These are phyloP conservation scores for Stropharia rugosoannulata DNA, from an alignment of 768 basidiomycete genomes.

Conservation along the genomic window DNA sequence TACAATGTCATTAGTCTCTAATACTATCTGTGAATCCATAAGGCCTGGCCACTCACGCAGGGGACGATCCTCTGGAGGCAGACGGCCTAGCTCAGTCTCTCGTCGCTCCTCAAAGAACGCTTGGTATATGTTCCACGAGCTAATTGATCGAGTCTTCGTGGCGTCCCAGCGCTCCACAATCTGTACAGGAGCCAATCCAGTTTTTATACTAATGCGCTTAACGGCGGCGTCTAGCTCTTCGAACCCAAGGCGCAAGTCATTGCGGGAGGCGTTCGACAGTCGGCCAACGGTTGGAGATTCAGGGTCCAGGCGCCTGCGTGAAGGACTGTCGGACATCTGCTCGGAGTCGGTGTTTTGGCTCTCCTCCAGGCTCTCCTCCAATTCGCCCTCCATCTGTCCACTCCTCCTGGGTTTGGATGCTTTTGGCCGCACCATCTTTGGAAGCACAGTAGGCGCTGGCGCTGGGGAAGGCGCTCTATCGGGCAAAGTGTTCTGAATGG, in stretches of 20 bases:
- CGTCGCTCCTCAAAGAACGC: neutral
- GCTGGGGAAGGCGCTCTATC: too few species aligned
- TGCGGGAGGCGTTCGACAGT: neutral
- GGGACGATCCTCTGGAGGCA: neutral
- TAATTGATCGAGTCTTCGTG: neutral
- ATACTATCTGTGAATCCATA: neutral
- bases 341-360: neutral
- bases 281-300: slow-evolving; percentile 5
- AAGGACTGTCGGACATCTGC: neutral
- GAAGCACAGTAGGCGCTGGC: too few species aligned
- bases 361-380: too few species aligned
- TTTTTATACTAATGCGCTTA: neutral
- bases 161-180: slow-evolving; percentile 7
- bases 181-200: neutral
- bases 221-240: neutral
- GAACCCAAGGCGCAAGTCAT: neutral
- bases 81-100: neutral
- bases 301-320: too few species aligned
- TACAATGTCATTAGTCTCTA: neutral
- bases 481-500: too few species aligned
- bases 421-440: too few species aligned
- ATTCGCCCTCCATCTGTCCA: too few species aligned
- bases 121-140: slow-evolving; percentile 10
- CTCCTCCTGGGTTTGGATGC: too few species aligned
- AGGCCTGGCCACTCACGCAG: neutral